Evolutionary conservation across 2,329 filamentous ascomycete genomes (phyloP).

Genomic region (Neofusicoccum parvum): DNA sequence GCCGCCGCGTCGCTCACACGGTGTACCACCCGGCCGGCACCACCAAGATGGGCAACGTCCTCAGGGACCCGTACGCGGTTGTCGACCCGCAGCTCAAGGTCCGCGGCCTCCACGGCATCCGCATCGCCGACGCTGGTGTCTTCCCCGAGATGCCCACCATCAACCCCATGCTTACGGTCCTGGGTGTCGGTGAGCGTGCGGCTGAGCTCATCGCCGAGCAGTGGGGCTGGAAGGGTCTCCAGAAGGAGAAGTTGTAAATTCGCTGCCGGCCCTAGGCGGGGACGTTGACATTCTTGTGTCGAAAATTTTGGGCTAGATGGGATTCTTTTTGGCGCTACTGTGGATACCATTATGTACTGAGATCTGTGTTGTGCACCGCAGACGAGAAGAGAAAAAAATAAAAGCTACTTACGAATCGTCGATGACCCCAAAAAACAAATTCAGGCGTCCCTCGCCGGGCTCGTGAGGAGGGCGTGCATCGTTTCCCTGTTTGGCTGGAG

Average conservation of each 20-base stretch:
- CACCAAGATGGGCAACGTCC: slow-evolving; percentile 82
- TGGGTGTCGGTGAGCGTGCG: slow-evolving; percentile 79
- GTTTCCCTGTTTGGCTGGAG: neutral
- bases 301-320: slow-evolving; percentile 12
- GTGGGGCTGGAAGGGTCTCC: slow-evolving; percentile 64
- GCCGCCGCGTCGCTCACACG: slow-evolving; percentile 77
- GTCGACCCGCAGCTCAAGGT: slow-evolving; percentile 77
- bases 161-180: slow-evolving; percentile 89
- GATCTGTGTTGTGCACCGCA: neutral
- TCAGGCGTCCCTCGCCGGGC: neutral
- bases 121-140: slow-evolving; percentile 83
- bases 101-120: slow-evolving; percentile 69
- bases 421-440: neutral
- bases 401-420: slow-evolving; percentile 1
- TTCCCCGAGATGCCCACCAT: slow-evolving; percentile 86
- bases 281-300: neutral
- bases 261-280: neutral
- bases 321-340: slow-evolving; percentile 1
- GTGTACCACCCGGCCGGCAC: slow-evolving; percentile 90
- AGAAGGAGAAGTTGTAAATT: slow-evolving; percentile 55
- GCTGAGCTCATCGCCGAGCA: slow-evolving; percentile 82
- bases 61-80: slow-evolving; percentile 70
- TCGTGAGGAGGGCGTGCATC: neutral
- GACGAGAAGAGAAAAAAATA: slow-evolving; percentile 5
- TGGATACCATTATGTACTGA: slow-evolving; percentile 17